Percentiles rank a stretch among this genome's conserved stretches.
Evolutionary conservation across 176 grass and related monocot species (phyloP).

Genomic region (Neostapfia colusana): DNA sequence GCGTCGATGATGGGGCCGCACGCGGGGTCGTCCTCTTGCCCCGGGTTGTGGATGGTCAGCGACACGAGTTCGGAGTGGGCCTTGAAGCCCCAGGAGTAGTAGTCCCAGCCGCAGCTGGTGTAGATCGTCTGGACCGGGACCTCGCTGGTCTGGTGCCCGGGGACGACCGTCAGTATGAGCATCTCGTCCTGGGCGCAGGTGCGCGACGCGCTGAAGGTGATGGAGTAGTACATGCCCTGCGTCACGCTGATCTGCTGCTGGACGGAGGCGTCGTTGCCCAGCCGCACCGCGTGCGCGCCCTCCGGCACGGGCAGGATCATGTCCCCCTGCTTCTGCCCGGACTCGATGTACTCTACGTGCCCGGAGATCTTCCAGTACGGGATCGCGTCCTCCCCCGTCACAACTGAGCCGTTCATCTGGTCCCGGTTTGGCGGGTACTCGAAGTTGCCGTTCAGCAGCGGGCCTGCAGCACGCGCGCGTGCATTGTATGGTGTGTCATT

Average conservation of each 20-base stretch:
- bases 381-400: slow-evolving; percentile 32
- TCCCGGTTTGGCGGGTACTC: slow-evolving; percentile 36
- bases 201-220: slow-evolving; percentile 62
- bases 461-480: slow-evolving; percentile 27
- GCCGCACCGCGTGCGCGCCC: slow-evolving; percentile 50
- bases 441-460: slow-evolving; percentile 57
- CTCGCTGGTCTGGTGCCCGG: slow-evolving; percentile 34
- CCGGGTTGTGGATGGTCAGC: slow-evolving; percentile 57
- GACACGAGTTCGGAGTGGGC: slow-evolving; percentile 4
- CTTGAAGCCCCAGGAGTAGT: slow-evolving; percentile 56
- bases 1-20: slow-evolving; percentile 57
- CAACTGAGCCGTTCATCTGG: slow-evolving; percentile 47
- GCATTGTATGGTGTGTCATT: neutral
- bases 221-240: slow-evolving; percentile 36
- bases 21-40: slow-evolving; percentile 54
- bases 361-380: slow-evolving; percentile 50
- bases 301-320: slow-evolving; percentile 56
- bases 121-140: slow-evolving; percentile 61
- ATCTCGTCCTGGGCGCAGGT: slow-evolving; percentile 58
- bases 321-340: slow-evolving; percentile 44
- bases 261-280: slow-evolving; percentile 53
- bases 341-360: slow-evolving; percentile 62
- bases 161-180: slow-evolving; percentile 43
- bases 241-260: slow-evolving; percentile 42
- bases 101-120: slow-evolving; percentile 58